Evolutionary conservation across 768 basidiomycete species (phyloP).

Genomic region (Thelephora aurantiotincta): DNA sequence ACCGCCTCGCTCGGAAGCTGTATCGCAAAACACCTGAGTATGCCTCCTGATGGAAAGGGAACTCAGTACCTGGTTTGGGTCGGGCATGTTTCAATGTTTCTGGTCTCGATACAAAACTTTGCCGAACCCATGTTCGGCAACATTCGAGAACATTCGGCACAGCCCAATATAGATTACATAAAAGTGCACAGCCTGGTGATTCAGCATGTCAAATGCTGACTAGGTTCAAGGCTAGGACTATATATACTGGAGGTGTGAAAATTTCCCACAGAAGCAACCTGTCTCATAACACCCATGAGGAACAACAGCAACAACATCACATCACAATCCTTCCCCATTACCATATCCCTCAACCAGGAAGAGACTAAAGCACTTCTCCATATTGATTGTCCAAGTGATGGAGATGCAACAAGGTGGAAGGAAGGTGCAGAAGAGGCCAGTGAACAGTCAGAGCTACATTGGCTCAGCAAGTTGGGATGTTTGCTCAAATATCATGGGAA

Average conservation of each 20-base stretch:
- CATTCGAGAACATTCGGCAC: too few species aligned
- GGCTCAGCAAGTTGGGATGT: neutral
- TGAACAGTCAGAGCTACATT: neutral
- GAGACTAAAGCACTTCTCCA: slow-evolving; percentile 3
- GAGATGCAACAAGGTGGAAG: neutral
- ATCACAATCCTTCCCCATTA: neutral
- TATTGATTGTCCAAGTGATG: neutral
- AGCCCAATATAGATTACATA: too few species aligned
- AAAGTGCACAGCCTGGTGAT: too few species aligned
- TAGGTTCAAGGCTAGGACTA: too few species aligned
- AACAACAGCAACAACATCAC: neutral
- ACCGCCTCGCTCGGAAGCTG: slow-evolving; percentile 23
- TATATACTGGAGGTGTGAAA: too few species aligned
- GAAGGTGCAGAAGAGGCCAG: neutral
- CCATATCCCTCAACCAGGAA: neutral
- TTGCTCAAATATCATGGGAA: neutral
- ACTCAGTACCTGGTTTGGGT: neutral
- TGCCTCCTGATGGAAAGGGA: neutral
- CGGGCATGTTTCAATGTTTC: neutral
- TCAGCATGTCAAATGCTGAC: too few species aligned
- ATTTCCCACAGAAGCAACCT: too few species aligned
- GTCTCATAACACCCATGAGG: neutral
- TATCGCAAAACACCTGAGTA: neutral
- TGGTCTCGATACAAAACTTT: too few species aligned
- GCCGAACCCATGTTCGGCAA: too few species aligned